Base-by-base conservation (phyloP, 2,329 filamentous ascomycete species). In the Plenodomus biglobosus region DNA sequence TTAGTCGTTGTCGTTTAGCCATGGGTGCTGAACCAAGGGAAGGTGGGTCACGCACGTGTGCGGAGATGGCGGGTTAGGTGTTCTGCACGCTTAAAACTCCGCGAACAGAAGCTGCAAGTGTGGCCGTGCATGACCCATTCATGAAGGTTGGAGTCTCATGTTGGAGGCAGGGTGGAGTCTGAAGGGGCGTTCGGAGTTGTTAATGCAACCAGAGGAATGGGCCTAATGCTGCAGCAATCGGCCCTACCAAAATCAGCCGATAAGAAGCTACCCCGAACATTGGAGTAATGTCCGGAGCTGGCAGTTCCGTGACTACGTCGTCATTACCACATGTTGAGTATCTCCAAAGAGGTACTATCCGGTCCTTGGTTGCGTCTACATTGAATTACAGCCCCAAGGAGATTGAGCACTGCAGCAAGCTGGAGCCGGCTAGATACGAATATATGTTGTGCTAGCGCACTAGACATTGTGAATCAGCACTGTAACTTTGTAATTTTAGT, bases 1-100 rank as follows among this genome's bases (percentile, higher is more conserved):
- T 60, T 38, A 62, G 54, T 40, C 39, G 40, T 40, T 7, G 44
- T n/a, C 17, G 30, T 32, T 34, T 27, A 42, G 34, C 10, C 37
- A 20, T n/a, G n/a, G n/a, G 30, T 37, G 21, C 15, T 24, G 32
- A 42, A 42, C 46, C 34, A 37, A 38, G 16, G 30, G 20, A 36
- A 38, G 37, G 40, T 36, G 50, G 45, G 49, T 21, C 42, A 66
- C 62, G 39, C 47, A 67, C 64, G 64, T 16, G 65, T 68, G 46
- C 65, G 65, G 45, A 64, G 53, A 51, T 68, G 64, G 39, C 62
- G 62, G 20, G 56, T 64, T 45, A 66, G 44, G 41, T 66, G 65
- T 42, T 68, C 64, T 41, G 62, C 59, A 39, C 64, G 64, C 39
- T 66, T 66, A 59, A 66, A 66, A 40, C 46, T 53, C 17, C 61